Base-by-base conservation (phyloP, 768 basidiomycete genomes). In the Termitomyces sp. region DNA sequence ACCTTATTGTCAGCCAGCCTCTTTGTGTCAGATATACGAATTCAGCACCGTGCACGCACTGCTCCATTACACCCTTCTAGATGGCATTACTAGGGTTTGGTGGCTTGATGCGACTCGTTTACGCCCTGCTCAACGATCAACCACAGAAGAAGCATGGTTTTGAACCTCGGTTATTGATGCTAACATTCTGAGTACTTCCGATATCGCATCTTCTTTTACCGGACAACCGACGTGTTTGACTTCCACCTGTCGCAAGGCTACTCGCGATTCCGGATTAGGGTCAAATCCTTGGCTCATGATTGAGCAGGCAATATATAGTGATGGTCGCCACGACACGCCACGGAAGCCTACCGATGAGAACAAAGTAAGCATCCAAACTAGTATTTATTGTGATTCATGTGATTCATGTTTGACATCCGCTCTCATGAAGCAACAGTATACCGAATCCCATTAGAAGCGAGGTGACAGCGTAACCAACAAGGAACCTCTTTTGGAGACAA, bases 401-500 rank as follows among this genome's bases (percentile, higher is more conserved):
- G n/a, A n/a, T n/a, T 2, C 6, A 34, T 50, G n/a, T 24, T 37
- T 22, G 9, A 30, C 24, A 41, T 41, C 2, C 22, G 41, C 41
- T 27, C 24, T 27, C 8, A n/a, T 41, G n/a, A 24, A 54, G 8
- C 37, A 9, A 49, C 7, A 27, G 1, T 16, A 33, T 44, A 22
- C 1, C 39, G 11, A n/a, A 20, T 11, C 8, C n/a, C 18, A 16
- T 48, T 44, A 57, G n/a, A 48, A 51, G 41, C 60, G 52, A 44
- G 39, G 55, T 55, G 53, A 55, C 31, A 58, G 34, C 11, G 24
- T 49, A 18, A 61, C 60, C 18, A 36, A 11, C 37, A 63, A 39
- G 42, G 45, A 46, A 24, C 63, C 63, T 27, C 59, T 51, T 48
- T 31, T 53, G 1, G 63, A 55, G 16, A 61, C 44, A 36, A 61